Base-by-base conservation (phyloP, 106 monocot species). In the Dendrobium nobile region DNA sequence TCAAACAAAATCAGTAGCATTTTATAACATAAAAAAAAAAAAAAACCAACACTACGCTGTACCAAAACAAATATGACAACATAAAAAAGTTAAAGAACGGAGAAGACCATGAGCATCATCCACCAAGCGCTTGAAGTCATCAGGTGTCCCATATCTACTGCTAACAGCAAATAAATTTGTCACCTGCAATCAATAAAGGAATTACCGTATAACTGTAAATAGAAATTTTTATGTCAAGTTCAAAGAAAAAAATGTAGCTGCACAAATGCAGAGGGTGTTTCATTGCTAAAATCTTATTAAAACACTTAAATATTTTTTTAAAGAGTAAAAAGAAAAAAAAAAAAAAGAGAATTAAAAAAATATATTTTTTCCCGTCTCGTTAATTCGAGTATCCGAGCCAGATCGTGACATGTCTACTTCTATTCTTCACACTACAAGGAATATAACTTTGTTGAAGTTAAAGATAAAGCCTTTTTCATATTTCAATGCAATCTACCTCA, bases 111-210 rank as follows among this genome's bases (percentile, higher is more conserved):
- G 99, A 80, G 95, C 99, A 84, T 95, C 93, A 80, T 99, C 99
- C 33, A 99, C 93, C 79, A 99, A 83, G 51, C 73, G 78, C 88
- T 99, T 99, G 85, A 99, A 99, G 79, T 99, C 99, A 80, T 99
- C 90, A 80, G 99, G 99, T 54, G 91, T 91, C 79, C 99, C 99
- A 86, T 88, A 99, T 95, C 99, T 87, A 88, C 99, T 99, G 75
- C 99, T 99, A 67, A 95, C 93, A 67, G 99, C 93, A 87, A 95
- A 99, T 20, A 88, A 91, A 88, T 99, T 99, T 10, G 99, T 99
- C 6, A 98, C 98, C 98, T 98, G 89, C 72, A 89, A 19, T 76
- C 33, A 41, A 74, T 19, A 74, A 74, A 18, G 33, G 7, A 74
- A 74, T 19, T 74, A 74, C 15, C 15, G 33, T 70, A 37, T 70